Base-by-base conservation (phyloP, 225 moss, liverwort and hornwort genomes). In the Thuidium tamariscinum region DNA sequence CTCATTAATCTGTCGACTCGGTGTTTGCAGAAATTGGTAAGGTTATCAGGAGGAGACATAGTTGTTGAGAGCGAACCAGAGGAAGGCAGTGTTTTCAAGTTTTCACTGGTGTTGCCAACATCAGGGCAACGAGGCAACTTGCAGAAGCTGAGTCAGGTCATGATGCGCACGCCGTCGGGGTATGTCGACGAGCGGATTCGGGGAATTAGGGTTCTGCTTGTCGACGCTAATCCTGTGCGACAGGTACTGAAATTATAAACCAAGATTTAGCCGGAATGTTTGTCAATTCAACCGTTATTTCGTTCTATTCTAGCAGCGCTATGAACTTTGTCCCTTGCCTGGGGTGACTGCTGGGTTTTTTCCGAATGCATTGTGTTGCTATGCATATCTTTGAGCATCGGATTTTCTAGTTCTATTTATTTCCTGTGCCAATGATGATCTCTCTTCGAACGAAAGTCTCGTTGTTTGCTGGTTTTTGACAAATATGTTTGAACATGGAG, bases 71-170 rank as follows among this genome's bases (percentile, higher is more conserved):
- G 97, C 71, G 94, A 93, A 10, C 93, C 96, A 55, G 96, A 87
- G 49, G 92, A 95, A 79, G 97, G 97, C 23, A 97, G 97, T 86
- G 93, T 96, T 81, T 97, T 97, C 85, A 96, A 96, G 88, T 97
- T 97, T 90, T 93, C 90, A 17, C 82, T 93, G 32, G 89, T 90
- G 74, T 86, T 91, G 72, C 93, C 93, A 49, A 90, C 93, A 64
- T 81, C 89, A 74, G 93, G 93, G 62, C 90, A 91, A 36, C 77
- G 90, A 37, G 97, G 95, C 36, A 63, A 87, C 80, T 57, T 84
- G 74, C 86, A 89, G 76, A 82, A 89, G 77, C 77, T 89, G 32
- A 44, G 82, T 16, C 74, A 55, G 42, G 73, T 86, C 54, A 92
- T 86, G 74, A 57, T 67, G 62, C 83, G 89, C 80, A 86, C 90